Evolutionary conservation across 2,329 filamentous ascomycete genomes (phyloP), one percentile per base, ranked within the genome.

Genomic region (Exophiala mesophila): DNA sequence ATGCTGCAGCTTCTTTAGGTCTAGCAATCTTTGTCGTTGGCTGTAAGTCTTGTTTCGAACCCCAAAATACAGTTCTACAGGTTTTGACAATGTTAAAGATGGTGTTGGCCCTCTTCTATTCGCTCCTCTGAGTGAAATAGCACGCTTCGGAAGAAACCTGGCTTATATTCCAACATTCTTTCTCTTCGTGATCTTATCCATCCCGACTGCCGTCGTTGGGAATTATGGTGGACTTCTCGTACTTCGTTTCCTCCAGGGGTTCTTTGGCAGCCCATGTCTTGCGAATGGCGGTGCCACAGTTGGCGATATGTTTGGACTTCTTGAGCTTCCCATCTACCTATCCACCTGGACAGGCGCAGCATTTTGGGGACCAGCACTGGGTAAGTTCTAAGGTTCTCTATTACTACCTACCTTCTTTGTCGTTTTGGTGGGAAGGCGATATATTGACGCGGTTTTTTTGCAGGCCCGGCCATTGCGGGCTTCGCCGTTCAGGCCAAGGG

Each of bases 101-200:
- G 52, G 50, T 6, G 17, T 51, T 32, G 52, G 52, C 3, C 47
- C 50, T 37, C 26, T 55, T 7, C 21, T 53, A 13, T 85, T 77
- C 62, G 78, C 78, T 0, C 83, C 83, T 0, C 60, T 86, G 33
- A 75, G 70, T 36, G 83, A 87, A 62, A 77, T 86, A 20, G 79
- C 82, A 0, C 57, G 71, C 33, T 74, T 86, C 36, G 83, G 83
- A 3, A 70, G 82, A 4, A 85, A 81, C 53, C 76, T 77, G 1
- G 74, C 82, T 5, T 86, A 86, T 60, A 74, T 83, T 17, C 59
- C 75, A 50, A 82, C 82, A 5, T 82, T 86, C 66, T 74, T 75
- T 44, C 65, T 85, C 19, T 87, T 85, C 58, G 76, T 83, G 38
- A 71, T 85, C 47, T 59, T 87, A 10, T 77, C 74, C 3, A 71